phyloP scores from a whole-genome alignment of 768 basidiomycete species.

The Leccinum sublutescens region DNA sequence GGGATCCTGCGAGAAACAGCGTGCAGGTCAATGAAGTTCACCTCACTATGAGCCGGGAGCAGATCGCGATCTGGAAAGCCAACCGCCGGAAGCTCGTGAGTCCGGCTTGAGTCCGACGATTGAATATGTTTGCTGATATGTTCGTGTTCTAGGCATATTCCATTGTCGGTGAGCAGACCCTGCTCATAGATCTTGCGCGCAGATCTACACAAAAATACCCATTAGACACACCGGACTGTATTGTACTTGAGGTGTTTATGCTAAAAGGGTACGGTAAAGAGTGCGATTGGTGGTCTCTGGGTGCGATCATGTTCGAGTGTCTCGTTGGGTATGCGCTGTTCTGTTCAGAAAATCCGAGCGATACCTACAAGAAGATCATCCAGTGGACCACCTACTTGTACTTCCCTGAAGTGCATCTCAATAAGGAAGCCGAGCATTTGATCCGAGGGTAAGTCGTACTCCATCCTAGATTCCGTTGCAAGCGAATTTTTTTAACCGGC shows the following conservation, averaged over 20 bases:
- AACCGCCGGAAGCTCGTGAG: conserved; percentile 91
- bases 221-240: conserved; percentile 52
- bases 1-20: conserved; percentile 77
- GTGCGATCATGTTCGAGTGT: conserved; percentile 99
- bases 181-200: neutral
- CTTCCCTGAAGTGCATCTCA: conserved; percentile 95
- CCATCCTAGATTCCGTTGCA: neutral
- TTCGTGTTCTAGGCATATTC: conserved; percentile 74
- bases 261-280: conserved; percentile 98
- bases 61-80: conserved; percentile 99
- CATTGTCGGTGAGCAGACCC: conserved; percentile 54
- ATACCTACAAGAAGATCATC: conserved; percentile 98
- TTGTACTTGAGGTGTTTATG: conserved; percentile 96
- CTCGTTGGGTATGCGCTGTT: conserved; percentile 97
- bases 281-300: conserved; percentile 99
- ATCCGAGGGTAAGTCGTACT: conserved; percentile 66
- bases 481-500: conserved; percentile 2
- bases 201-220: conserved; percentile 9
- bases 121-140: conserved; percentile 1
- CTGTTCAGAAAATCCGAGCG: conserved; percentile 89
- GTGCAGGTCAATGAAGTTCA: conserved; percentile 98
- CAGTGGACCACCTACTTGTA: conserved; percentile 90
- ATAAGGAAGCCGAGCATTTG: conserved; percentile 87
- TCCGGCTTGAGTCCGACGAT: too few species aligned
- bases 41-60: conserved; percentile 93